These are phyloP conservation scores for Nicotiana rustica DNA, from an alignment of 305 asterid species.

Conservation along the genomic window DNA sequence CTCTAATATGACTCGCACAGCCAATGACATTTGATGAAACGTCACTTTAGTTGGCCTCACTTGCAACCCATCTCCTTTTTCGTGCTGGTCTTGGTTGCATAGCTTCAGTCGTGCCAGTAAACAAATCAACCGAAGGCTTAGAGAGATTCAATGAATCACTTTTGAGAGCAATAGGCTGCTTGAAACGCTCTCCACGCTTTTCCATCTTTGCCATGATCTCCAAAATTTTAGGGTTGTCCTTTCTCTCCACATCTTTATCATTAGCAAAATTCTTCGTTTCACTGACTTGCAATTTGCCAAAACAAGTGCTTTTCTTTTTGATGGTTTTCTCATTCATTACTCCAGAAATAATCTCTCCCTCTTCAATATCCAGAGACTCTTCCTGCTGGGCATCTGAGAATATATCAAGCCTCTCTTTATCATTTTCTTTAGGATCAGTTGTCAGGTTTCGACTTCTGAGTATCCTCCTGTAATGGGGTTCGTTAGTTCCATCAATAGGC, in stretches of 20 bases:
- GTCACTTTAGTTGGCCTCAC: conserved; percentile 35
- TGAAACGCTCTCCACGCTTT: conserved; percentile 65
- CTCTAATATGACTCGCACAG: background rate
- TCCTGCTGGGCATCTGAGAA: conserved; percentile 38
- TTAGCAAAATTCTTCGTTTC: conserved; percentile 31
- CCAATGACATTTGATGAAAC: background rate
- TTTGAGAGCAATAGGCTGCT: conserved; percentile 49
- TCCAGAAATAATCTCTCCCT: conserved; percentile 63
- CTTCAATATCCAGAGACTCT: conserved; percentile 60
- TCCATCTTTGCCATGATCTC: conserved; percentile 76
- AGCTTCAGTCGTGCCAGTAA: conserved; percentile 39
- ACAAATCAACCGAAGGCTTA: conserved; percentile 39
- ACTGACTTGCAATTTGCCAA: conserved; percentile 29
- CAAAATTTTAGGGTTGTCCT: conserved; percentile 53
- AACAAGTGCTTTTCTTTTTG: conserved; percentile 37
- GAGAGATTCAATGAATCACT: conserved; percentile 45
- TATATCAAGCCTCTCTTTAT: conserved; percentile 36
- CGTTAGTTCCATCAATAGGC: conserved; percentile 37
- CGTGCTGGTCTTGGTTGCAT: conserved; percentile 62
- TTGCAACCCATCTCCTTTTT: conserved; percentile 69
- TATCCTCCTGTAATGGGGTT: conserved; percentile 32
- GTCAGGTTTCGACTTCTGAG: conserved; percentile 35
- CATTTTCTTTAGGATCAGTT: conserved; percentile 39
- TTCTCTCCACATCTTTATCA: conserved; percentile 40
- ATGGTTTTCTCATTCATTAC: conserved; percentile 42